Evolutionary conservation across 129 eudicot genomes (phyloP), one percentile per base, ranked within the genome.

Genomic region (Lactuca saligna): DNA sequence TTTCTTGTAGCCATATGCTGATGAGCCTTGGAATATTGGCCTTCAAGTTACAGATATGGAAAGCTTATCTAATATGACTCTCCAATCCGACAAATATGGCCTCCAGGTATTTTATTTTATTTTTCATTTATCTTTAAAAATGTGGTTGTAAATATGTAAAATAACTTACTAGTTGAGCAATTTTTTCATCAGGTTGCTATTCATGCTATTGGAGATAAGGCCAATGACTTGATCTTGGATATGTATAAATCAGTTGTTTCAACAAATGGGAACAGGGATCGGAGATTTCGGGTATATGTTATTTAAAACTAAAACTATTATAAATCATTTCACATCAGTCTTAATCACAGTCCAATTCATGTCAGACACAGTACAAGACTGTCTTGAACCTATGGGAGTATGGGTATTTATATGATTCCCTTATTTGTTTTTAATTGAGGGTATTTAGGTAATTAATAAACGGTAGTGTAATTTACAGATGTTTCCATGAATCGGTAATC

Each of bases 151-250:
- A 61, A 31, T 74, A 11, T 57, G 46, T 8, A 39, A 55, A 14
- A 44, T 29, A n/a, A 63, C 55, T 65, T n/a, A 16, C 14, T n/a
- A 38, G 57, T 50, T 57, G 0, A 42, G 3, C 25, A 16, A 15
- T 33, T 41, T 61, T 10, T 44, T 32, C 71, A 9, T 75, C 69
- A 93, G 99, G 97, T 94, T 70, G 92, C 97, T 41, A 78, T 94
- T 57, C 99, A 94, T 81, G 95, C 97, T 73, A 94, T 94, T 55
- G 99, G 99, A 53, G 99, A 94, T 70, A 80, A 70, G 57, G 95
- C 99, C 59, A 94, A 94, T 83, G 95, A 79, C 79, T 60, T 85
- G 79, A 75, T 94, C 66, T 82, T 94, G 85, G 93, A 94, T 69
- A 73, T 89, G 85, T 94, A 89, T 72, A 72, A 82, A 63, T 81